Evolutionary conservation across 306 rosid species (phyloP), one percentile per base, ranked within the genome.

Genomic region (Dalbergia oliveri): DNA sequence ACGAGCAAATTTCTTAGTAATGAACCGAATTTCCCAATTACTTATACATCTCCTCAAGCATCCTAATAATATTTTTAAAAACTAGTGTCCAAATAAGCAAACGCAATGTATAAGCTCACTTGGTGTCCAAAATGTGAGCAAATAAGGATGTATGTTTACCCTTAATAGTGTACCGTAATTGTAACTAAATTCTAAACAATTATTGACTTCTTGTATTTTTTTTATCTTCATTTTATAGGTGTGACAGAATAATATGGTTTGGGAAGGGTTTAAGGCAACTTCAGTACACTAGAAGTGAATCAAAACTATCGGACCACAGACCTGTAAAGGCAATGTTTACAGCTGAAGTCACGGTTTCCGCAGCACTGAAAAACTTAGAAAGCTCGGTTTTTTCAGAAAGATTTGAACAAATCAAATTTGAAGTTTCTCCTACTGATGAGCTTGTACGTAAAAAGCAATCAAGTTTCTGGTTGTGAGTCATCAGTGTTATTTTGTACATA

Each of bases 181-280:
- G 31, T 26, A 26, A 26, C 31, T 26, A 26, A 26, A 26, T 26
- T 26, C 31, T 26, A 26, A 26, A 26, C 31, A 26, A 26, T 26
- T 26, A 26, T 1, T 26, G 31, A 26, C 31, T 26, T 26, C 1
- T 26, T 26, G 31, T 26, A 26, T 26, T 26, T 26, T 26, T 26
- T 1, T 26, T 1, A 2, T 1, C 31, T 26, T 26, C 3, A 26
- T 26, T 26, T 26, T 26, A 26, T 37, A 94, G 98, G 98, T 94
- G 98, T 60, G 98, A 94, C 21, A 78, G 98, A 77, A 88, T 94
- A 78, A 91, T 94, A 76, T 94, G 98, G 98, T 9, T 50, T 0
- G 92, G 97, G 3, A 75, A 86, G 33, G 92, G 93, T 3, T 23
- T 94, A 69, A 89, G 88, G 82, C 97, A 94, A 82, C 82, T 80